phyloP scores from a whole-genome alignment of 345 rosid species.

The Populus nigra region DNA sequence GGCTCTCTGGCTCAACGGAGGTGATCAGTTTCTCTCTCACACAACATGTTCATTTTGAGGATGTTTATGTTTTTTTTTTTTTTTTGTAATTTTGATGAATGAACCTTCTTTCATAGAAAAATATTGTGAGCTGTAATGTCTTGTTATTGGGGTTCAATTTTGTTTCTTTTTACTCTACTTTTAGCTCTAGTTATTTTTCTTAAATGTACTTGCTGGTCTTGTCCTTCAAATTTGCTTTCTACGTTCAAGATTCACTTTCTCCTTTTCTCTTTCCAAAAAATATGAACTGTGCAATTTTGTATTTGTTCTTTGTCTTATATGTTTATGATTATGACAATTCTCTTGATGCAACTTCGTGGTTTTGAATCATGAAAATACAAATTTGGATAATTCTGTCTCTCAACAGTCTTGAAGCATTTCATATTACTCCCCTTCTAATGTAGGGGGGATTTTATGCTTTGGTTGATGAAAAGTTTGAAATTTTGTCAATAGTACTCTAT shows the following conservation, averaged over 20 bases:
- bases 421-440: neutral
- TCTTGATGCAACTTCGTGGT: neutral
- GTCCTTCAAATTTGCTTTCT: neutral
- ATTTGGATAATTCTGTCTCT: neutral
- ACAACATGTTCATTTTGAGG: neutral
- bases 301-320: neutral
- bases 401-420: neutral
- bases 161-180: neutral
- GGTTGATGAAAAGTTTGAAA: neutral
- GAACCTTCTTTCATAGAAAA: too few relatives aligned
- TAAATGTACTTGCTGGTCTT: slow-evolving; percentile 1
- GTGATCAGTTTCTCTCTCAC: slow-evolving; percentile 23
- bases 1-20: slow-evolving; percentile 96
- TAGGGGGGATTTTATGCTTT: neutral
- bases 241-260: neutral
- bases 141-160: slow-evolving; percentile 10
- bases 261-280: neutral
- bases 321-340: neutral
- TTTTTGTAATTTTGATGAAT: neutral
- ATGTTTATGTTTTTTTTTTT: neutral
- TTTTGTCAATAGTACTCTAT: neutral
- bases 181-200: neutral
- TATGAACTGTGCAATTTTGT: neutral
- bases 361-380: neutral
- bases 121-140: neutral